A percentile compares a stretch with the other conserved stretches of the same genome.
Conservation (phyloP, 2,329 filamentous ascomycete genomes). For the Calonectria pteridis region DNA sequence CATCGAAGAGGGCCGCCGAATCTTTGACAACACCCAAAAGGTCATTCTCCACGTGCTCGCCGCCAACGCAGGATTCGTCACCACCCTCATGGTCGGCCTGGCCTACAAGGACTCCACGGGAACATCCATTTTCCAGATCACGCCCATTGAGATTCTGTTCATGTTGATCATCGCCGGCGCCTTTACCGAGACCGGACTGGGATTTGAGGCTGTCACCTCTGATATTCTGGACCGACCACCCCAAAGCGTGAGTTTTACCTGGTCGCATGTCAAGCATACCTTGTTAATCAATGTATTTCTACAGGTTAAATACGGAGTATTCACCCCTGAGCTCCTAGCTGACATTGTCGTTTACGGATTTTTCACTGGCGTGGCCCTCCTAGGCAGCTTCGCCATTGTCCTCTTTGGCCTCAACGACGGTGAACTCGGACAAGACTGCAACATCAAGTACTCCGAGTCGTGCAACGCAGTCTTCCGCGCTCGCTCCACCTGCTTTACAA, state of each 20-base stretch:
- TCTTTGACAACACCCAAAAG: conserved; percentile 80
- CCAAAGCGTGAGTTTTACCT: conserved; percentile 24
- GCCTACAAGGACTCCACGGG: conserved; percentile 74
- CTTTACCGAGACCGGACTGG: conserved; percentile 78
- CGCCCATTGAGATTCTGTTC: conserved; percentile 80
- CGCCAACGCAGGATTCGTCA: conserved; percentile 76
- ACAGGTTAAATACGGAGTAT: conserved; percentile 64
- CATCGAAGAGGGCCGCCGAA: conserved; percentile 75
- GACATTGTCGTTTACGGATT: conserved; percentile 75
- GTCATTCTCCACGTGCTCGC: conserved; percentile 76
- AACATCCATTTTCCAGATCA: conserved; percentile 76
- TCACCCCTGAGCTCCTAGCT: conserved; percentile 72
- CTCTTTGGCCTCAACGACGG: conserved; percentile 60
- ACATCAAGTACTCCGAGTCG: conserved; percentile 60
- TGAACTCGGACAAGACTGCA: conserved; percentile 68
- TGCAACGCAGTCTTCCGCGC: conserved; percentile 74
- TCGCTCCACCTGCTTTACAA: conserved; percentile 74
- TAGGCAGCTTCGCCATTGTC: conserved; percentile 70
- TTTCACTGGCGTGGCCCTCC: conserved; percentile 71
- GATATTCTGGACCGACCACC: conserved; percentile 77
- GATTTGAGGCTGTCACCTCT: conserved; percentile 74
- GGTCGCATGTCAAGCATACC: no score
- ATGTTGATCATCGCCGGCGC: conserved; percentile 80
- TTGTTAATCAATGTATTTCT: not conserved
- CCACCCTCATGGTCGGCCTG: conserved; percentile 74